These are phyloP conservation scores for Phytopythium cucurbitacearum DNA, from an alignment of 352 stramenopile genomes.

Conservation along the genomic window DNA sequence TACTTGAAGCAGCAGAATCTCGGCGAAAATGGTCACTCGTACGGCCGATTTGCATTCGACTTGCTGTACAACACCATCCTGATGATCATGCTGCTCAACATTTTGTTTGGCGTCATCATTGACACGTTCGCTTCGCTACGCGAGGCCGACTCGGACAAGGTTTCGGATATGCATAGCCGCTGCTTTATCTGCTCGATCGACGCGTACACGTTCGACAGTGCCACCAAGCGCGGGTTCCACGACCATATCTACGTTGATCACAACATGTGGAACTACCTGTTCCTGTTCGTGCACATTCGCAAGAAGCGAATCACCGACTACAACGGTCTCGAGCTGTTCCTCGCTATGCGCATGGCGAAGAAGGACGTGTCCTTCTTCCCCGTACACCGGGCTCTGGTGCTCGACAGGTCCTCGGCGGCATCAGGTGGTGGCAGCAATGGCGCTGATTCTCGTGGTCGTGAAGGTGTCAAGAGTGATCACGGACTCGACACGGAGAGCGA, in stretches of 20 bases:
- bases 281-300: constrained; percentile 73
- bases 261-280: constrained; percentile 84
- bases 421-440: not conserved
- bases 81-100: constrained; percentile 70
- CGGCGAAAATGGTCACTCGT: constrained; percentile 31
- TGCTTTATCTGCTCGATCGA: constrained; percentile 84
- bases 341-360: constrained; percentile 76
- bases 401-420: constrained; percentile 19
- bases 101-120: constrained; percentile 79
- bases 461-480: no score
- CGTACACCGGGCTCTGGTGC: constrained; percentile 47
- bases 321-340: constrained; percentile 73
- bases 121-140: constrained; percentile 77
- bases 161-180: constrained; percentile 58
- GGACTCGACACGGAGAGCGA: no score
- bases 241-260: constrained; percentile 72
- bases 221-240: constrained; percentile 64
- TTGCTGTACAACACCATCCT: constrained; percentile 67
- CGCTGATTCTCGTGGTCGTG: no score
- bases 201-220: constrained; percentile 68
- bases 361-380: constrained; percentile 77
- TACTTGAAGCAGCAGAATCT: constrained; percentile 40
- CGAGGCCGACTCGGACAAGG: constrained; percentile 56
- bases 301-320: constrained; percentile 79
- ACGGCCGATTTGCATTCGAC: constrained; percentile 56